Base-by-base conservation (phyloP, 2,329 filamentous ascomycete species). In the Alternaria longipes region DNA sequence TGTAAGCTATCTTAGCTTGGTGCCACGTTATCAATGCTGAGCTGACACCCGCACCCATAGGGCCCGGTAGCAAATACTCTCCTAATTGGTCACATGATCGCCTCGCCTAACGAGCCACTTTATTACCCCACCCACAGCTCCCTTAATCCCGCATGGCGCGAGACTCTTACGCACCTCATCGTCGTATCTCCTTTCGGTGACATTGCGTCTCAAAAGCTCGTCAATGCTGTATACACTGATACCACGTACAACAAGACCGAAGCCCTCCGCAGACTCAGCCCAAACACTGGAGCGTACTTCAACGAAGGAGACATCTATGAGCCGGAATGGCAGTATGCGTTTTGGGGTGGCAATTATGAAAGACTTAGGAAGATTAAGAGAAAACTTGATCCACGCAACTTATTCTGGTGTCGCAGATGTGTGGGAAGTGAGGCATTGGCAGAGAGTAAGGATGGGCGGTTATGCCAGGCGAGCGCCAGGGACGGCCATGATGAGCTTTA, bases 261-360 rank as follows among this genome's bases (percentile, higher is more conserved):
- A 20, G 51, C 56, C 1, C 56, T 75, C 22, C 62, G 68, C 0
- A 28, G 60, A 9, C 53, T 72, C 18, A 59, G 62, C 1, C 72
- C 71, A 2, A 59, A 72, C 0, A 70, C 64, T 1, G 73, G 73
- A 0, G 70, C 73, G 1, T 76, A 74, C 49, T 72, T 74, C 51
- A 76, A 75, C 34, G 73, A 77, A 58, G 55, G 63, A 2, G 71
- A 75, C 65, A 46, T 50, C 14, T 68, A 64, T 32, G 67, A 74
- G 46, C 63, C 61, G n/a, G 56, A 70, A 3, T 77, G 72, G 72
- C 69, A 76, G 51, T 4, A 61, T 5, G 42, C 60, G 0, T 74
- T 76, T 41, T 75, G 61, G 18, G 70, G 70, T 0, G 36, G 50
- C 0, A 53, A 67, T 34, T 76, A 75, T 58, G 54, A 24, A 3